Evolutionary conservation across 2,329 filamentous ascomycete species (phyloP).

Genomic region (Colletotrichum spaethianum): DNA sequence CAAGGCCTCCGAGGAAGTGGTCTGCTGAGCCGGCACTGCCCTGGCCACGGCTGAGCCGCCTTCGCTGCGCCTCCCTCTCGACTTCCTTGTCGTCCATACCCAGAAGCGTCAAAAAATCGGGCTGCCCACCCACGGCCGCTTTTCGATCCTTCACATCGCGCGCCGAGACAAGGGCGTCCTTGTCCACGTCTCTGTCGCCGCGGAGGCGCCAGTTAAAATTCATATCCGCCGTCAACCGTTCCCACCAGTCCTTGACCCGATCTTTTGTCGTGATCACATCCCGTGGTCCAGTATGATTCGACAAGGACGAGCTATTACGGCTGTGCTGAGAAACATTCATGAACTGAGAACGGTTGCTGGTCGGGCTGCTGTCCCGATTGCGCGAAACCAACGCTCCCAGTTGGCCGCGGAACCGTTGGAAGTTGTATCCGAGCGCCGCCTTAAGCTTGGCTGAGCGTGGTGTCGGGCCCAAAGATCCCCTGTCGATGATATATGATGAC

Average conservation of each 20-base stretch:
- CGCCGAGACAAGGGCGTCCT: constrained; percentile 47
- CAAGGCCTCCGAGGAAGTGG: constrained; percentile 58
- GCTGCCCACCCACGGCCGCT: constrained; percentile 48
- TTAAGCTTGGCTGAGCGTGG: constrained; percentile 58
- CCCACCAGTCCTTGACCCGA: constrained; percentile 62
- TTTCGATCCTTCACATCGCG: constrained; percentile 46
- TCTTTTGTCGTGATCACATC: constrained; percentile 52
- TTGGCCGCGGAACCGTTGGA: constrained; percentile 53
- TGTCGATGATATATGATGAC: constrained; percentile 58
- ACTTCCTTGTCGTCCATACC: constrained; percentile 60
- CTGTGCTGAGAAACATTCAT: constrained; percentile 55
- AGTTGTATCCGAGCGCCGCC: constrained; percentile 55
- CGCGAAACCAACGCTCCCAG: constrained; percentile 49
- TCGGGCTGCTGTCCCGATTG: constrained; percentile 60
- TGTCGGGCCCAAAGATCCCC: constrained; percentile 65
- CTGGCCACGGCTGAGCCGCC: constrained; percentile 49
- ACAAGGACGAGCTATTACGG: constrained; percentile 53
- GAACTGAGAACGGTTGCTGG: constrained; percentile 60
- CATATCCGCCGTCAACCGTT: constrained; percentile 56
- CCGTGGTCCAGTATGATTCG: constrained; percentile 32
- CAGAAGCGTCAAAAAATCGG: constrained; percentile 60
- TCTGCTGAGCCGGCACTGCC: constrained; percentile 53
- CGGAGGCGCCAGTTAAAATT: constrained; percentile 55
- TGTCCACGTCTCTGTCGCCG: constrained; percentile 46
- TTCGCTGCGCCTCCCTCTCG: constrained; percentile 54